phyloP scores from a whole-genome alignment of 139 green algal genomes.

The Volvox reticuliferus region DNA sequence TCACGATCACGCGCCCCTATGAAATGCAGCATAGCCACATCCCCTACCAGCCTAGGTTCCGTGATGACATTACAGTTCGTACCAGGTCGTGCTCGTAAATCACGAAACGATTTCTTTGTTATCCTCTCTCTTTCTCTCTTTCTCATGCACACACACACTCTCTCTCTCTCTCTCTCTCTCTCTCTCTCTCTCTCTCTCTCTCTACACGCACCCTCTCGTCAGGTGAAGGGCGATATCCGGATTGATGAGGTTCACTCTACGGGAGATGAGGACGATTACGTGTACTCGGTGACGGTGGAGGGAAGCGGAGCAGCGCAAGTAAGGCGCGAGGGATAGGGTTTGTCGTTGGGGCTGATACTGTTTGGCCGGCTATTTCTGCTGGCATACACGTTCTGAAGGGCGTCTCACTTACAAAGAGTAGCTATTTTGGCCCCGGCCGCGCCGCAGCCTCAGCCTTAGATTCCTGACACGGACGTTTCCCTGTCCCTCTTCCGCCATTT shows the following conservation, averaged over 20 bases:
- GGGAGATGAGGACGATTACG: constrained; percentile 80
- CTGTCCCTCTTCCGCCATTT: too few relatives aligned
- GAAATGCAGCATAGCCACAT: too few relatives aligned
- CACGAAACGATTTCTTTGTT: too few relatives aligned
- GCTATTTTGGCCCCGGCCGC: too few relatives aligned
- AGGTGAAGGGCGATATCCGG: constrained; percentile 27
- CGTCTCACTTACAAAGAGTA: too few relatives aligned
- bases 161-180: neutral
- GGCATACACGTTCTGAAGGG: too few relatives aligned
- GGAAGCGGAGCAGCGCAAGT: constrained; percentile 49
- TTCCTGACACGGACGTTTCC: too few relatives aligned
- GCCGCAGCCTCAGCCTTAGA: too few relatives aligned
- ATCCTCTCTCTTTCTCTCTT: neutral
- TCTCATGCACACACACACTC: neutral
- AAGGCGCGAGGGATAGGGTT: neutral
- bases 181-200: neutral
- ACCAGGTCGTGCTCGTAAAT: too few relatives aligned
- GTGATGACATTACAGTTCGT: too few relatives aligned
- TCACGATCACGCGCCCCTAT: too few relatives aligned
- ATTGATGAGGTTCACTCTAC: constrained; percentile 59
- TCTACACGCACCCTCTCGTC: neutral
- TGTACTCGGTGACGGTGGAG: constrained; percentile 69
- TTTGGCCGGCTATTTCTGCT: neutral
- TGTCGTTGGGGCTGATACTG: neutral
- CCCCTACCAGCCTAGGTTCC: too few relatives aligned